Percentiles rank a stretch among this genome's conserved stretches.
These are phyloP conservation scores for Mesembryanthemum crystallinum DNA, from an alignment of 148 eudicot genomes.

Conservation along the genomic window DNA sequence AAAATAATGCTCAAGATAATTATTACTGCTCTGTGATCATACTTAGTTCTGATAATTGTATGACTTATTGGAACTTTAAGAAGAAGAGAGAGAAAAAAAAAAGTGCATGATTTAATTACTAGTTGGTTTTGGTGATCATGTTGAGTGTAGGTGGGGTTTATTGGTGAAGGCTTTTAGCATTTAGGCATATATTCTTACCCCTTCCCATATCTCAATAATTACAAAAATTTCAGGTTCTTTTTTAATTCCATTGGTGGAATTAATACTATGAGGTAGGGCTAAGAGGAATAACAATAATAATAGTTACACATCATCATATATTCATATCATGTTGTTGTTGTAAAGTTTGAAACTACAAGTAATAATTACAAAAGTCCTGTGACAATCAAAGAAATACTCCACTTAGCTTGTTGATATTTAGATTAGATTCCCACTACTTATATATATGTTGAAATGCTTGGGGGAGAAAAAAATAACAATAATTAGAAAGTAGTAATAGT, in stretches of 20 bases:
- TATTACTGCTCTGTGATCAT: background rate
- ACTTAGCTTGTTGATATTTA: too few relatives aligned
- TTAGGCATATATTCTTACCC: constrained; percentile 23
- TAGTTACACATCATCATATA: background rate
- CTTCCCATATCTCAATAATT: background rate
- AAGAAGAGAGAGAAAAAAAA: background rate
- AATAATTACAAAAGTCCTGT: too few relatives aligned
- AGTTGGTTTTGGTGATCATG: constrained; percentile 19
- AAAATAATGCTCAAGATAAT: constrained; percentile 3
- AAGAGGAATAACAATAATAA: constrained; percentile 18
- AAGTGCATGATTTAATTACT: constrained; percentile 8
- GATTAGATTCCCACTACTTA: constrained; percentile 12
- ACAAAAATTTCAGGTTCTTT: background rate
- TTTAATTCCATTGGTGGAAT: background rate
- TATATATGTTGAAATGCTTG: background rate
- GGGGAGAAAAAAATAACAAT: background rate
- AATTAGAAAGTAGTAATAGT: background rate
- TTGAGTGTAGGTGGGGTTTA: constrained; percentile 1
- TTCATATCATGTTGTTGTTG: background rate
- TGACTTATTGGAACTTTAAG: background rate
- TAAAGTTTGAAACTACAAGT: background rate
- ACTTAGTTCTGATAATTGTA: background rate
- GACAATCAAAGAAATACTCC: too few relatives aligned
- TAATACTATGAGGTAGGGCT: background rate
- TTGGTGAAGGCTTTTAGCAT: constrained; percentile 13